Evolutionary conservation across 2,329 filamentous ascomycete species (phyloP).

Genomic region (Coniochaeta sp.): DNA sequence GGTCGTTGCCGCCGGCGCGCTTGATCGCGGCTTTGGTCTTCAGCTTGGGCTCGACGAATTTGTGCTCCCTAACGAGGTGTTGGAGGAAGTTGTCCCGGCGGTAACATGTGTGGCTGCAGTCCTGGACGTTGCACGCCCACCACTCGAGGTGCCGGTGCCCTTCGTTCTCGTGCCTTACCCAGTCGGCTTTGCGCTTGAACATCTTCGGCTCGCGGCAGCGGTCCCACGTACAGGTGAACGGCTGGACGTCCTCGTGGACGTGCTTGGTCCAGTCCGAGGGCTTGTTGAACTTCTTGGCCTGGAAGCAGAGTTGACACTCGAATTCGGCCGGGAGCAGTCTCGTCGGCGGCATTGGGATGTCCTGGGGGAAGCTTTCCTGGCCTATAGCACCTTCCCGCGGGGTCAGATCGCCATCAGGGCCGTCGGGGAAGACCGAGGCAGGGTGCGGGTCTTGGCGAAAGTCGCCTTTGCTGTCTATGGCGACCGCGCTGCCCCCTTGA

Average conservation of each 20-base stretch:
- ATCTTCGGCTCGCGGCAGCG: conserved; percentile 78
- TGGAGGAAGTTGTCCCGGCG: conserved; percentile 90
- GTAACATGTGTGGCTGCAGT: conserved; percentile 77
- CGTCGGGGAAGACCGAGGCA: conserved; percentile 45
- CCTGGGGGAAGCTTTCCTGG: conserved; percentile 67
- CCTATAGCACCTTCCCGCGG: conserved; percentile 62
- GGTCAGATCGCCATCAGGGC: conserved; percentile 60
- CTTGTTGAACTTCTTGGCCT: conserved; percentile 77
- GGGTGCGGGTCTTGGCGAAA: conserved; percentile 48
- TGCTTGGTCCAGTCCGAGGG: conserved; percentile 97
- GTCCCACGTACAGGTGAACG: conserved; percentile 87
- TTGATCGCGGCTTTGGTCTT: conserved; percentile 67
- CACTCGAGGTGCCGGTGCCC: conserved; percentile 83
- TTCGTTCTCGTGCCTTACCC: conserved; percentile 92
- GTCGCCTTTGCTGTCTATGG: conserved; percentile 54
- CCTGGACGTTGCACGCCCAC: conserved; percentile 78
- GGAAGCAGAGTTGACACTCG: conserved; percentile 83
- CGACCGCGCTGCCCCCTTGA: conserved; percentile 57
- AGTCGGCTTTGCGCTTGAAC: conserved; percentile 93
- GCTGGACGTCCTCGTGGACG: conserved; percentile 87
- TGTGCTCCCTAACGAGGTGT: conserved; percentile 87
- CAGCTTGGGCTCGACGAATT: conserved; percentile 71
- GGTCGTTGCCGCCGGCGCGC: conserved; percentile 49
- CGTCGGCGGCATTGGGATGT: conserved; percentile 77
- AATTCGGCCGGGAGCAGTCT: conserved; percentile 74